These are phyloP conservation scores for Loxodes magnus DNA, from an alignment of 73 alveolate species.

Conservation along the genomic window DNA sequence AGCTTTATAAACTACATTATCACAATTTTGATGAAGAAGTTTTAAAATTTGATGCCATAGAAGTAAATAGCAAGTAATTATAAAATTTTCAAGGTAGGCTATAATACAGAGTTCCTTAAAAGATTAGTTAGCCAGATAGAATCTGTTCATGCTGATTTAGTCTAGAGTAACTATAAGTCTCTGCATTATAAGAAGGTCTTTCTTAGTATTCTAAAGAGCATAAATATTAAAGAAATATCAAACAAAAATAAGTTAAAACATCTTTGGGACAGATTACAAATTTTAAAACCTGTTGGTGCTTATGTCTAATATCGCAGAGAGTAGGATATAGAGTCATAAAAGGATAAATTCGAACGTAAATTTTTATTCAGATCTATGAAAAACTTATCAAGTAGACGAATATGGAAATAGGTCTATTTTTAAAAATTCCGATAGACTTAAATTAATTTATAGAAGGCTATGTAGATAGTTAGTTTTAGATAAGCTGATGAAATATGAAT, in stretches of 20 bases:
- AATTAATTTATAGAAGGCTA: not conserved
- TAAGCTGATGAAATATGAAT: not conserved
- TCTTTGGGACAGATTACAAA: not conserved
- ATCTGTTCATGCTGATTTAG: no score
- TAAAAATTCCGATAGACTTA: conserved; percentile 1
- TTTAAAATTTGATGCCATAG: no score
- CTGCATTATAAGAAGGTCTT: no score
- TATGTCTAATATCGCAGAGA: not conserved
- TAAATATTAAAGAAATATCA: not conserved
- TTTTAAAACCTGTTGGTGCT: conserved; percentile 4
- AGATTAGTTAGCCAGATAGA: no score
- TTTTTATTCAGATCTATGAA: not conserved
- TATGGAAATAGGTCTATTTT: conserved; percentile 6
- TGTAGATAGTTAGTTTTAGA: not conserved
- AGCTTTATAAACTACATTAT: no score
- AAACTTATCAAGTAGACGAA: conserved; percentile 3
- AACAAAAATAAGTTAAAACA: not conserved
- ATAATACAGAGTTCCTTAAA: no score
- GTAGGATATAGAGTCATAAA: not conserved
- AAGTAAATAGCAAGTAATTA: no score
- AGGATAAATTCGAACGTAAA: conserved; percentile 6
- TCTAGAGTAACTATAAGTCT: no score
- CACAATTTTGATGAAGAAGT: no score
- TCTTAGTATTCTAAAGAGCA: no score
- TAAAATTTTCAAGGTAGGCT: no score